phyloP scores from a whole-genome alignment of 768 basidiomycete genomes.

The Cyathus striatus region DNA sequence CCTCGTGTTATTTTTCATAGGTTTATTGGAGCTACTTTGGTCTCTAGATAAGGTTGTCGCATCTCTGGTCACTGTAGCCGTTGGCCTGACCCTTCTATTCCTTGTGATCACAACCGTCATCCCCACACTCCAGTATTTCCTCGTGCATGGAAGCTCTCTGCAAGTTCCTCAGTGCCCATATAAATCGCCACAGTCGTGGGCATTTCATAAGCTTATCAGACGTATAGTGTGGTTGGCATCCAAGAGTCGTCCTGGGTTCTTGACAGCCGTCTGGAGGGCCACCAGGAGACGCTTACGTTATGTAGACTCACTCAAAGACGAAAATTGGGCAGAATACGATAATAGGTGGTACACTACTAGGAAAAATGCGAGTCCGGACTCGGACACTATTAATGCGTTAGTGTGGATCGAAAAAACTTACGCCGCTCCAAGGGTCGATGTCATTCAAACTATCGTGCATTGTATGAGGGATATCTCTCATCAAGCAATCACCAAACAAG shows the following conservation, averaged over 20 bases:
- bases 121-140: conserved; percentile 2
- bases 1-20: conserved; percentile 9
- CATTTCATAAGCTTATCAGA: conserved; percentile 7
- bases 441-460: too few species aligned
- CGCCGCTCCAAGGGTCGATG: too few species aligned
- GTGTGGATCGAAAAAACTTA: neutral
- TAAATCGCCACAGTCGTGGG: conserved; percentile 9
- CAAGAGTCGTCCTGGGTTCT: too few species aligned
- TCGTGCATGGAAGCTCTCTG: conserved; percentile 1
- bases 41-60: conserved; percentile 6
- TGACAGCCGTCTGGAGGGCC: too few species aligned
- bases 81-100: conserved; percentile 4
- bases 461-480: too few species aligned
- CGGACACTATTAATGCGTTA: neutral
- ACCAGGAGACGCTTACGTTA: neutral
- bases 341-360: neutral
- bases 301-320: neutral
- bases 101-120: conserved; percentile 10
- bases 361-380: neutral
- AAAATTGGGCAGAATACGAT: neutral
- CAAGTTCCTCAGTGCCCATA: conserved; percentile 5
- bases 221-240: conserved; percentile 6
- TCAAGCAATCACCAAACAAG: too few species aligned
- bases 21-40: conserved; percentile 10
- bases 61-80: conserved; percentile 2